phyloP scores from a whole-genome alignment of 768 basidiomycete genomes.

The Megacollybia marginata region DNA sequence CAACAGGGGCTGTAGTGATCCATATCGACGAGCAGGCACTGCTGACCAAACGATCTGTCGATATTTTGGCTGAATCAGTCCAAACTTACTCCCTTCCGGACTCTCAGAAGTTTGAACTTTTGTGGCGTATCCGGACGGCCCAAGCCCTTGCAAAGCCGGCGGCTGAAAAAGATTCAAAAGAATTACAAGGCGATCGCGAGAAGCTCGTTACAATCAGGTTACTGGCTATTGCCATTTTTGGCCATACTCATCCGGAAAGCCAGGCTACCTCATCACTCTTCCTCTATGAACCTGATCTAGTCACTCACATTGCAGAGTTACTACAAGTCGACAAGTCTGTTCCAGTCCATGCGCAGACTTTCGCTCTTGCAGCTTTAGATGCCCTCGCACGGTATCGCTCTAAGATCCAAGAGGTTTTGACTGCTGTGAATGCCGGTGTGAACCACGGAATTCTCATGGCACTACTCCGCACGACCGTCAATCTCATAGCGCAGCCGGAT shows the following conservation, averaged over 20 bases:
- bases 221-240: constrained; percentile 85
- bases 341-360: constrained; percentile 67
- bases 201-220: constrained; percentile 78
- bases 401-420: constrained; percentile 80
- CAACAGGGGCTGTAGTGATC: constrained; percentile 50
- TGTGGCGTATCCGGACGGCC: constrained; percentile 82
- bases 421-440: constrained; percentile 89
- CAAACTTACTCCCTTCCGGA: constrained; percentile 65
- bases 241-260: constrained; percentile 76
- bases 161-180: constrained; percentile 15
- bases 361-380: constrained; percentile 86
- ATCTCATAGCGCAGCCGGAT: constrained; percentile 59
- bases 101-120: constrained; percentile 79
- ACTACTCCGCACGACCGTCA: constrained; percentile 73
- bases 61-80: constrained; percentile 67
- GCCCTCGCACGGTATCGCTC: constrained; percentile 79
- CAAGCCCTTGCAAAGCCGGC: constrained; percentile 53
- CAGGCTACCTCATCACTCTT: constrained; percentile 79
- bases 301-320: constrained; percentile 82
- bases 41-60: constrained; percentile 58
- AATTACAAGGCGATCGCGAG: constrained; percentile 44
- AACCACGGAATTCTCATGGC: constrained; percentile 95
- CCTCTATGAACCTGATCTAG: constrained; percentile 91
- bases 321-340: constrained; percentile 74
- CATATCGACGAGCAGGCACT: constrained; percentile 58